A percentile compares a stretch with the other conserved stretches of the same genome.
Conservation (phyloP, 495 filamentous ascomycete genomes). For the Aspergillus sclerotiicarbonarius region DNA sequence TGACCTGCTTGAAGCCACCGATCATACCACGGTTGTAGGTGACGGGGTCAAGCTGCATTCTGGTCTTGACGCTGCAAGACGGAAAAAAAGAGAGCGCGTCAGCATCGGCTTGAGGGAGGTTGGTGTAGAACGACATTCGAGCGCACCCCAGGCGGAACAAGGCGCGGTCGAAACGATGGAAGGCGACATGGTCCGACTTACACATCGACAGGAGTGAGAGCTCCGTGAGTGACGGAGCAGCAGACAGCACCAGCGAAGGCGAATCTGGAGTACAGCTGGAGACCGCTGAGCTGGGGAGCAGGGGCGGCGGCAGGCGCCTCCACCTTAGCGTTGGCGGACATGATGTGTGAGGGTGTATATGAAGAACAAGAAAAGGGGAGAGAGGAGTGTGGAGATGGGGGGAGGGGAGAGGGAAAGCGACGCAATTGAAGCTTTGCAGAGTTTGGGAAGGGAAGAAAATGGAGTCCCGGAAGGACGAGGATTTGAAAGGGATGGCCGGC, state of each 20-base stretch:
- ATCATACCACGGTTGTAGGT: slow-evolving; percentile 90
- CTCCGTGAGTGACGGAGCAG: slow-evolving; percentile 92
- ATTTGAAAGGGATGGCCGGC: slow-evolving; percentile 38
- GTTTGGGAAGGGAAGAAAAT: slow-evolving; percentile 24
- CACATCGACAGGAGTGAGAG: slow-evolving; percentile 93
- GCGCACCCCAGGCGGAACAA: slow-evolving; percentile 9
- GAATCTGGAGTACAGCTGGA: slow-evolving; percentile 74
- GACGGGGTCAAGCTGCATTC: slow-evolving; percentile 87
- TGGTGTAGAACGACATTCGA: slow-evolving; percentile 2
- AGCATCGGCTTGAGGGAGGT: slow-evolving; percentile 21
- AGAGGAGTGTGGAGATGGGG: slow-evolving; percentile 20
- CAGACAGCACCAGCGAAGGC: slow-evolving; percentile 91
- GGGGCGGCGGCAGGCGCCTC: slow-evolving; percentile 30
- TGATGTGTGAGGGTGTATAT: slow-evolving; percentile 26
- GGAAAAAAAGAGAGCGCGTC: slow-evolving; percentile 24
- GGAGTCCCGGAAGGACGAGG: slow-evolving; percentile 27
- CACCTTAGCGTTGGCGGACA: slow-evolving; percentile 46
- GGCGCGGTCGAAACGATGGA: slow-evolving; percentile 10
- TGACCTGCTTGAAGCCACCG: slow-evolving; percentile 81
- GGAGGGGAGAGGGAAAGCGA: slow-evolving; percentile 16
- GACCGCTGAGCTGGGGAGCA: slow-evolving; percentile 49
- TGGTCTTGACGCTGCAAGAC: slow-evolving; percentile 80
- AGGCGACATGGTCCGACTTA: slow-evolving; percentile 52
- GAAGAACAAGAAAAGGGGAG: slow-evolving; percentile 15
- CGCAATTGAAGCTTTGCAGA: slow-evolving; percentile 26